These are phyloP conservation scores for Kockiozyma suomiensis DNA, from an alignment of 805 yeast genomes.

Conservation along the genomic window DNA sequence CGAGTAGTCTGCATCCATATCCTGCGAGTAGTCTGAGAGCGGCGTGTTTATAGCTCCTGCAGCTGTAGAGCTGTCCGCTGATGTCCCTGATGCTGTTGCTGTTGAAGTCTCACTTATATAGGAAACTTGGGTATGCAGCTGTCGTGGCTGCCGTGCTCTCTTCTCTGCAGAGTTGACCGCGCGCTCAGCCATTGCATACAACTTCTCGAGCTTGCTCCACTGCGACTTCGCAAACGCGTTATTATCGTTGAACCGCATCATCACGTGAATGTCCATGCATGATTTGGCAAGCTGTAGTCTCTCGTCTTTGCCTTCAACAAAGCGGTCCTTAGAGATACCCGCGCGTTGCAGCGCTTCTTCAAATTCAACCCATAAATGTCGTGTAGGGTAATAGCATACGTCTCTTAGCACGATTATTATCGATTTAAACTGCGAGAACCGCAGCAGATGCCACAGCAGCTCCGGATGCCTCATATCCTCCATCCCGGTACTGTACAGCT, in stretches of 20 bases:
- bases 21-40: not conserved
- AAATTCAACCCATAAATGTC: not conserved
- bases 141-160: not conserved
- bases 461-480: not conserved
- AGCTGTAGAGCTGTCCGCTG: too few species aligned
- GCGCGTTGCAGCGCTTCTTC: constrained; percentile 5
- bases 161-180: not conserved
- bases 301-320: constrained; percentile 3
- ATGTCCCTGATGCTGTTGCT: not conserved
- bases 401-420: not conserved
- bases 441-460: not conserved
- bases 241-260: constrained; percentile 1
- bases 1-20: not conserved
- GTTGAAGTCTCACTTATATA: too few species aligned
- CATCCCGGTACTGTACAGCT: not conserved
- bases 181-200: constrained; percentile 6
- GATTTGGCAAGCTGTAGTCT: not conserved
- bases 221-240: not conserved
- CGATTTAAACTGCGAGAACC: constrained; percentile 1
- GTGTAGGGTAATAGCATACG: constrained; percentile 1
- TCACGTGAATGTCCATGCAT: not conserved
- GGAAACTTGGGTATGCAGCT: too few species aligned
- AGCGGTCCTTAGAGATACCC: not conserved
- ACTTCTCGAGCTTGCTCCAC: constrained; percentile 1
- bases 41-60: too few species aligned